Conservation (phyloP, 257 asterid genomes). For the Solanum habrochaites region DNA sequence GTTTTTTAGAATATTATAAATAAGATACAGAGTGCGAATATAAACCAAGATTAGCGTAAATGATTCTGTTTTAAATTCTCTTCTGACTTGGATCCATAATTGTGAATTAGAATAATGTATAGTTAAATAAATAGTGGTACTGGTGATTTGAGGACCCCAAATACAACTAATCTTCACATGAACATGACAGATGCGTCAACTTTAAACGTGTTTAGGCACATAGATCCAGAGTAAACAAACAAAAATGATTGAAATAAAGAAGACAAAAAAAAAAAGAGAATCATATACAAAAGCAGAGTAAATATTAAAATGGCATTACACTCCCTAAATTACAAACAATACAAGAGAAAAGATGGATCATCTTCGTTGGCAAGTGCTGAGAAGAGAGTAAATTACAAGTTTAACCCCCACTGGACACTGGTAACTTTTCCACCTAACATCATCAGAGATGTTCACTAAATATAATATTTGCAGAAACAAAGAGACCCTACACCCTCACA, state of each 20-base stretch:
- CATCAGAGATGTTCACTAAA: background rate
- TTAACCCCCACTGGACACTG: background rate
- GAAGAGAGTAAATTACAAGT: background rate
- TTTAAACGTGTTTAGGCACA: background rate
- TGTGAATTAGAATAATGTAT: background rate
- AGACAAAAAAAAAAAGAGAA: background rate
- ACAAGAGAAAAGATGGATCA: background rate
- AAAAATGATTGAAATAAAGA: background rate
- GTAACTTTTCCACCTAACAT: background rate
- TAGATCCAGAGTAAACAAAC: background rate
- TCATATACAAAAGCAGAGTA: constrained; percentile 2
- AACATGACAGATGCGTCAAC: background rate
- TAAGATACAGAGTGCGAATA: background rate
- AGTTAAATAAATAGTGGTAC: background rate
- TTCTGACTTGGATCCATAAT: background rate
- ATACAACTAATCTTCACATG: background rate
- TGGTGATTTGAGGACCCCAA: background rate
- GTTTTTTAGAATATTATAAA: background rate
- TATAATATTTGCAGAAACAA: background rate
- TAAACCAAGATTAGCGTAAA: background rate
- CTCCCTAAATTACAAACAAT: constrained; percentile 4
- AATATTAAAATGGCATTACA: background rate
- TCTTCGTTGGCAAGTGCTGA: background rate
- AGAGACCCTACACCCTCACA: constrained; percentile 3
- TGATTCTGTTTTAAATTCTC: background rate